Conservation (phyloP, 345 rosid genomes). For the Salix viminalis region DNA sequence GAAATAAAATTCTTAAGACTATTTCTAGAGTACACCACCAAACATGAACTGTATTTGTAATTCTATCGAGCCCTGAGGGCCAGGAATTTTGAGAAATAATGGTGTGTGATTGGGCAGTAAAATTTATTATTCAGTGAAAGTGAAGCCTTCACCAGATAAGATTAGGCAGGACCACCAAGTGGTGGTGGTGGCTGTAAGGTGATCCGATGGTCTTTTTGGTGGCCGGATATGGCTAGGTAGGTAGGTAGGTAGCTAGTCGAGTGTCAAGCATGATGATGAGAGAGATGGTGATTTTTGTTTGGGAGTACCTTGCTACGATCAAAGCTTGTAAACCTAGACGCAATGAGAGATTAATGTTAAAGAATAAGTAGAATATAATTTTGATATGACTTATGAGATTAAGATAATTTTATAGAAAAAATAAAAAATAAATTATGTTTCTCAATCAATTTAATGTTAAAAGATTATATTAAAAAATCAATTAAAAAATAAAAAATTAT, state of each 20-base stretch:
- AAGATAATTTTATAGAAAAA: too few relatives aligned
- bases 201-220: not conserved
- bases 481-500: too few relatives aligned
- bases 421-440: too few relatives aligned
- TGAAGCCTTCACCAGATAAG: not conserved
- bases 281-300: not conserved
- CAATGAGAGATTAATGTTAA: not conserved
- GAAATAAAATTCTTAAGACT: too few relatives aligned
- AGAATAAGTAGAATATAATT: not conserved
- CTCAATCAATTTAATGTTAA: too few relatives aligned
- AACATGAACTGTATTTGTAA: not conserved
- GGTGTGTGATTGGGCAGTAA: not conserved
- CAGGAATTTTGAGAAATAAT: not conserved
- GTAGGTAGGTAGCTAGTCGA: not conserved
- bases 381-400: too few relatives aligned
- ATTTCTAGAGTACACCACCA: too few relatives aligned
- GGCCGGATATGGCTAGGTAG: not conserved
- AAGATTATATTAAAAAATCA: too few relatives aligned
- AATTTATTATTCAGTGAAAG: not conserved
- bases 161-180: not conserved
- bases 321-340: not conserved
- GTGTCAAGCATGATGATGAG: not conserved
- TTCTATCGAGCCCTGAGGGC: not conserved
- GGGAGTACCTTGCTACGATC: not conserved
- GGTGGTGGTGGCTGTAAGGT: not conserved